Evolutionary conservation across 495 filamentous ascomycete species (phyloP).

Genomic region (Lasiosphaeria hispida): DNA sequence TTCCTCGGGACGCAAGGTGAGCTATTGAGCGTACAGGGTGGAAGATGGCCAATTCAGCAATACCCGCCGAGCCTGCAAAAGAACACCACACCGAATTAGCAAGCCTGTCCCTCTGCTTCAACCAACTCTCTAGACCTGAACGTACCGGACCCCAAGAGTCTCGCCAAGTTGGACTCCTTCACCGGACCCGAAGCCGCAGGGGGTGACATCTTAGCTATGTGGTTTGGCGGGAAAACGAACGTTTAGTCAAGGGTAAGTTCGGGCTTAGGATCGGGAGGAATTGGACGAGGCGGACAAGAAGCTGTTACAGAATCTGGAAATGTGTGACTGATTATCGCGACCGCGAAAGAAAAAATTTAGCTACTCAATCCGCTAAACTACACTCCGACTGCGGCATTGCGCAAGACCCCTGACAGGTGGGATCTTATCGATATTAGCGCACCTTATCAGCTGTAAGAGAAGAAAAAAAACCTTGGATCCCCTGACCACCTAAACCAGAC

Average conservation of each 20-base stretch:
- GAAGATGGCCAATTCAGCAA: conserved; percentile 94
- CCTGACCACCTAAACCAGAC: too few relatives aligned
- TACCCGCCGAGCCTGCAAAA: conserved; percentile 77
- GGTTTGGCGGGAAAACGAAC: conserved; percentile 13
- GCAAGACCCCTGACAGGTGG: conserved; percentile 1
- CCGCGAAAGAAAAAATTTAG: conserved; percentile 16
- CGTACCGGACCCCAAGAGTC: conserved; percentile 88
- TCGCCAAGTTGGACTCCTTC: conserved; percentile 84
- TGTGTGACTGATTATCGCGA: too few relatives aligned
- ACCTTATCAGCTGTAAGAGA: conserved; percentile 12
- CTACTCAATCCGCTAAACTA: conserved; percentile 1
- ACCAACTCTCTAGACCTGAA: background rate
- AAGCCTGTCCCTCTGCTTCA: background rate
- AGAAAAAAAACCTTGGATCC: too few relatives aligned
- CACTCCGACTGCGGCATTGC: conserved; percentile 24
- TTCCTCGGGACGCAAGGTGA: background rate
- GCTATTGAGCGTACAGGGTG: conserved; percentile 68
- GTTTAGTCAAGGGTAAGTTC: background rate
- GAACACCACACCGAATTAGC: background rate
- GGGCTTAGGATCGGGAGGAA: background rate
- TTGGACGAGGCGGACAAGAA: background rate
- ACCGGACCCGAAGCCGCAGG: conserved; percentile 56
- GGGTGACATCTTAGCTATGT: conserved; percentile 43
- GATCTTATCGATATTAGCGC: conserved; percentile 15
- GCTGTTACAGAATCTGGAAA: too few relatives aligned